Evolutionary conservation across 352 stramenopile genomes (phyloP).

Genomic region (Pythium brachiatum): DNA sequence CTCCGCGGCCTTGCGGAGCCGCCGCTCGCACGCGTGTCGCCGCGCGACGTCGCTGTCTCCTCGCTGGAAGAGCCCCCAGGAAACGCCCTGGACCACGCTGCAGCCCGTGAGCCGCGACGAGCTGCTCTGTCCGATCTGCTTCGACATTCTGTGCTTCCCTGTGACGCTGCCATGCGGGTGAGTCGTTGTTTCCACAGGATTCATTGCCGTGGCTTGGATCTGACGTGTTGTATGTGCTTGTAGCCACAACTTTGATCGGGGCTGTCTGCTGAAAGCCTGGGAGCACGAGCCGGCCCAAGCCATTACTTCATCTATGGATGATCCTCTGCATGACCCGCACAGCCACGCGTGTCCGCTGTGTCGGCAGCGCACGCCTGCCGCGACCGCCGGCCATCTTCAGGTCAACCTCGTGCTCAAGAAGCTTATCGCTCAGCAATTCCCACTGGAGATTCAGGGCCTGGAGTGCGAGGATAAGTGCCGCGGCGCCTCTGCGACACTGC

Average conservation of each 20-base stretch:
- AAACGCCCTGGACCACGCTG: not conserved
- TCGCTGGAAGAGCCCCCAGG: not conserved
- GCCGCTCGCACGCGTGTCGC: slow-evolving; percentile 5
- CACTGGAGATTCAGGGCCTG: slow-evolving; percentile 36
- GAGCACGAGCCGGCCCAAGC: slow-evolving; percentile 26
- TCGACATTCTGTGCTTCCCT: slow-evolving; percentile 71
- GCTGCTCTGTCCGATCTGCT: slow-evolving; percentile 74
- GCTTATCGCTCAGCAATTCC: slow-evolving; percentile 58
- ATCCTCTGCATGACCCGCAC: not conserved
- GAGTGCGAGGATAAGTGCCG: slow-evolving; percentile 40
- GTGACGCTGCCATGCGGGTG: slow-evolving; percentile 74
- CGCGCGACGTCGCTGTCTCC: slow-evolving; percentile 22
- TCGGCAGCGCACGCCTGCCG: slow-evolving; percentile 37
- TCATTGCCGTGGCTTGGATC: not conserved
- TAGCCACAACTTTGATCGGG: slow-evolving; percentile 84
- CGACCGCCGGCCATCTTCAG: slow-evolving; percentile 35
- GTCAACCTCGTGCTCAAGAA: slow-evolving; percentile 69
- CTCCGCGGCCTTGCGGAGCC: not conserved
- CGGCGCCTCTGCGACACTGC: not conserved
- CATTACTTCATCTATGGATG: not conserved
- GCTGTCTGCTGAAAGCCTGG: slow-evolving; percentile 72
- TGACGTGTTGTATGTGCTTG: not conserved
- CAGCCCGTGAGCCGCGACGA: slow-evolving; percentile 35
- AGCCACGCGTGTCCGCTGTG: slow-evolving; percentile 64
- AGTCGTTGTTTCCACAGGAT: not conserved